Percentiles rank a stretch among this genome's conserved stretches.
Evolutionary conservation across 305 asterid species (phyloP).

Genomic region (Solanum hybrid): DNA sequence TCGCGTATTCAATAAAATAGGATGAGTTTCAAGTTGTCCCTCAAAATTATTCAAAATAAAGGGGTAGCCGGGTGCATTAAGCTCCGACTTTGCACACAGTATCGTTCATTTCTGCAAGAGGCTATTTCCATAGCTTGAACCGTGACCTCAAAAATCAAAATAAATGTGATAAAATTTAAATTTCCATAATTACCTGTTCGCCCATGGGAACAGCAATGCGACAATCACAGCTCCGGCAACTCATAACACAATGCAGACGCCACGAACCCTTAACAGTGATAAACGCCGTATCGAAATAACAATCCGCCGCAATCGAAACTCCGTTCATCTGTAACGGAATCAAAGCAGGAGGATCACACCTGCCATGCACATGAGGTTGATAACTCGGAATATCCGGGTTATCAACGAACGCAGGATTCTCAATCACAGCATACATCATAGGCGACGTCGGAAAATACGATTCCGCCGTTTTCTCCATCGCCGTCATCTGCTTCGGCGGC

Average conservation of each 20-base stretch:
- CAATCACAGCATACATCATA: constrained; percentile 78
- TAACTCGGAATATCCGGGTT: constrained; percentile 96
- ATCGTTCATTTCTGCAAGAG: neutral
- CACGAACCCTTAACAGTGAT: constrained; percentile 57
- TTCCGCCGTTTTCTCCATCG: constrained; percentile 47
- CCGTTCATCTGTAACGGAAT: constrained; percentile 86
- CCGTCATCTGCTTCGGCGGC: constrained; percentile 58
- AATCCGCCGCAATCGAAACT: constrained; percentile 52
- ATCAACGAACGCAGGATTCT: constrained; percentile 77
- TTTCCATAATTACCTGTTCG: constrained; percentile 53
- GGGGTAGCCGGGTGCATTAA: neutral
- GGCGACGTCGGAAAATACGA: constrained; percentile 56
- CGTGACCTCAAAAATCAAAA: neutral
- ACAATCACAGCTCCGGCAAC: constrained; percentile 68
- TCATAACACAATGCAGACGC: constrained; percentile 97
- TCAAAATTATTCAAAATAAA: neutral
- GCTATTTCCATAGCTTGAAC: neutral
- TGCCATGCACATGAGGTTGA: constrained; percentile 97
- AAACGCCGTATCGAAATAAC: constrained; percentile 71
- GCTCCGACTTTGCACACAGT: neutral
- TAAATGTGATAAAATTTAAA: neutral
- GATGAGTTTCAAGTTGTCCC: neutral
- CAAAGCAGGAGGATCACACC: constrained; percentile 86
- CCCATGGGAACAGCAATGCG: constrained; percentile 94
- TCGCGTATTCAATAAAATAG: neutral